Percentiles rank a stretch among this genome's conserved stretches.
phyloP scores from a whole-genome alignment of 2,329 filamentous ascomycete genomes.

The Chrysoporthe deuterocubensis region DNA sequence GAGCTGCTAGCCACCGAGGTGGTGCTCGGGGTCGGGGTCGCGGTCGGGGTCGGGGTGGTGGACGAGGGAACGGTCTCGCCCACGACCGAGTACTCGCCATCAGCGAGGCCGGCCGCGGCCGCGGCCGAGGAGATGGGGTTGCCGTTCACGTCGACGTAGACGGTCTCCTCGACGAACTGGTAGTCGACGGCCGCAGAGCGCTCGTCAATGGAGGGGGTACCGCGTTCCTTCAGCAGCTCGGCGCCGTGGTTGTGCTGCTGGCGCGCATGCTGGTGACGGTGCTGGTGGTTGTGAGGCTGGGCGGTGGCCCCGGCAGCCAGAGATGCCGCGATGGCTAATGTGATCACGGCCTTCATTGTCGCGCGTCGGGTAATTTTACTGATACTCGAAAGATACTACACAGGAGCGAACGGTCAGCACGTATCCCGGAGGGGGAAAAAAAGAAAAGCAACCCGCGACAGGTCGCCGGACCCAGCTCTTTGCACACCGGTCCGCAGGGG shows the following conservation, averaged over 20 bases:
- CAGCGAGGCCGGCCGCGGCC: slow-evolving; percentile 72
- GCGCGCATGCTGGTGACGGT: slow-evolving; percentile 62
- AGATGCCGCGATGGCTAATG: slow-evolving; percentile 56
- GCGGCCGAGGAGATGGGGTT: slow-evolving; percentile 63
- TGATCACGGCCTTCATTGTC: slow-evolving; percentile 55
- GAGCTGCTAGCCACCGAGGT: slow-evolving; percentile 42
- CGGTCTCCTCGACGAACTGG: slow-evolving; percentile 65
- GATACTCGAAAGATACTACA: slow-evolving; percentile 29
- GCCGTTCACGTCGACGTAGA: slow-evolving; percentile 72
- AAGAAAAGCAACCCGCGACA: slow-evolving; percentile 21
- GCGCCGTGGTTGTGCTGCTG: slow-evolving; percentile 54
- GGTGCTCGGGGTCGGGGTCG: slow-evolving; percentile 39
- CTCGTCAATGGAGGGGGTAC: slow-evolving; percentile 40
- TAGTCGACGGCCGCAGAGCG: slow-evolving; percentile 52
- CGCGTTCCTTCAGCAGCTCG: slow-evolving; percentile 50
- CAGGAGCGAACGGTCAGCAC: slow-evolving; percentile 26
- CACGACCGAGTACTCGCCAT: slow-evolving; percentile 71
- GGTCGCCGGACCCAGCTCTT: too few relatives aligned
- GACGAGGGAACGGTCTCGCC: slow-evolving; percentile 62
- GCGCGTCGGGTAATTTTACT: slow-evolving; percentile 17
- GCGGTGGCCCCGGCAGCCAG: slow-evolving; percentile 59
- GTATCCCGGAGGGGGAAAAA: slow-evolving; percentile 22
- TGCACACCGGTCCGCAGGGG: too few relatives aligned
- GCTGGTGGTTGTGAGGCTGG: slow-evolving; percentile 59
- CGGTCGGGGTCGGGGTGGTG: slow-evolving; percentile 40